These are phyloP conservation scores for Lactarius akahatsu DNA, from an alignment of 768 basidiomycete genomes.

Conservation along the genomic window DNA sequence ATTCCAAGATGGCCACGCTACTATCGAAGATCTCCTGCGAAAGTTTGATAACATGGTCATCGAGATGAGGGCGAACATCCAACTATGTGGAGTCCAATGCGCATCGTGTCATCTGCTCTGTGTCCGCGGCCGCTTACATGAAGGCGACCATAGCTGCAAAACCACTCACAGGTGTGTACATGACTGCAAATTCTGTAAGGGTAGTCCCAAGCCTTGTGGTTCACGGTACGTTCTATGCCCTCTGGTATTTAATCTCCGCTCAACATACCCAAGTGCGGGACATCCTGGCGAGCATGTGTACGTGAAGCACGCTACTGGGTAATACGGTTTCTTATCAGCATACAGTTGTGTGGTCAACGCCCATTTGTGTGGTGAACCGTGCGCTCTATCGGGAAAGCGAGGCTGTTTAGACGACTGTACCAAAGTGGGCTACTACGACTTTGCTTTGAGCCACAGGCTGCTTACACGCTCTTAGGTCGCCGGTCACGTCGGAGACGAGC, in stretches of 20 bases:
- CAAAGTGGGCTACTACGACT: slow-evolving; percentile 40
- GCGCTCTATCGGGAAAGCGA: slow-evolving; percentile 44
- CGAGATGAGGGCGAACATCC: slow-evolving; percentile 46
- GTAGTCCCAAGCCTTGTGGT: slow-evolving; percentile 41
- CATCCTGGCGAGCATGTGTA: slow-evolving; percentile 58
- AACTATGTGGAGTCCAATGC: slow-evolving; percentile 53
- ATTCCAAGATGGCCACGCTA: slow-evolving; percentile 46
- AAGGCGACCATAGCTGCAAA: slow-evolving; percentile 47
- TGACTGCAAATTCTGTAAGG: slow-evolving; percentile 45
- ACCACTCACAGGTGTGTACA: slow-evolving; percentile 50
- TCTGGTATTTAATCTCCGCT: background rate
- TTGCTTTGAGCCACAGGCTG: background rate
- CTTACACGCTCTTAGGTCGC: slow-evolving; percentile 39
- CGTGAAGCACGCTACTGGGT: slow-evolving; percentile 17
- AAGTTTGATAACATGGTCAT: slow-evolving; percentile 44
- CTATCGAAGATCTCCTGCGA: slow-evolving; percentile 47
- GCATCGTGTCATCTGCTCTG: slow-evolving; percentile 50
- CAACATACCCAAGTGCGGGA: slow-evolving; percentile 48
- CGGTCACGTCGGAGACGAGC: slow-evolving; percentile 48
- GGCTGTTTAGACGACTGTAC: slow-evolving; percentile 56
- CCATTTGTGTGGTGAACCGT: slow-evolving; percentile 56
- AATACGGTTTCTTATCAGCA: background rate
- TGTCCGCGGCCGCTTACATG: slow-evolving; percentile 46
- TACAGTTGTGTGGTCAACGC: slow-evolving; percentile 49
- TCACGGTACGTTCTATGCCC: slow-evolving; percentile 42